A percentile compares a stretch with the other conserved stretches of the same genome.
phyloP scores from a whole-genome alignment of 2,329 filamentous ascomycete genomes.

The Dactylellina drechsleri region DNA sequence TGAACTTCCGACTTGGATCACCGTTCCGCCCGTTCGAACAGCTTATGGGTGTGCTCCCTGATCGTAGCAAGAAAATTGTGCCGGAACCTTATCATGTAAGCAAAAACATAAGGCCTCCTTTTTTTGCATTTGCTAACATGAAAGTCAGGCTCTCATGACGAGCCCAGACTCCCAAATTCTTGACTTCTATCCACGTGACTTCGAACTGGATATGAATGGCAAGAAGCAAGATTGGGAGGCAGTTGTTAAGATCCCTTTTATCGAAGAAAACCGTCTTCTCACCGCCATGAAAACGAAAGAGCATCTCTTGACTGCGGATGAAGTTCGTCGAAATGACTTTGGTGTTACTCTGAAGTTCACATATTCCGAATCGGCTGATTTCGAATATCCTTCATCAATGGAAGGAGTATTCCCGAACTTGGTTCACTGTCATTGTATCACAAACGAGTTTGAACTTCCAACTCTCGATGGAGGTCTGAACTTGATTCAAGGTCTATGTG shows the following conservation, averaged over 20 bases:
- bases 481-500: slow-evolving; percentile 82
- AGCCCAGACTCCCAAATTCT: slow-evolving; percentile 89
- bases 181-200: slow-evolving; percentile 97
- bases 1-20: slow-evolving; percentile 92
- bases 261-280: slow-evolving; percentile 87
- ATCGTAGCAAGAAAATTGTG: slow-evolving; percentile 96
- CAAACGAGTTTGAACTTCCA: slow-evolving; percentile 95
- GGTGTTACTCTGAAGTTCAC: slow-evolving; percentile 93
- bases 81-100: slow-evolving; percentile 65
- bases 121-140: slow-evolving; percentile 4
- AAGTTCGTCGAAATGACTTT: slow-evolving; percentile 86
- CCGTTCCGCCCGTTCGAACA: slow-evolving; percentile 96
- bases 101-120: too few species aligned
- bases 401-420: slow-evolving; percentile 91
- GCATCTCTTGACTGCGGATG: slow-evolving; percentile 76
- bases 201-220: slow-evolving; percentile 98
- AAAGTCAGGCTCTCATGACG: slow-evolving; percentile 81
- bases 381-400: slow-evolving; percentile 85
- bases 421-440: slow-evolving; percentile 84
- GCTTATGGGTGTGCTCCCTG: slow-evolving; percentile 96
- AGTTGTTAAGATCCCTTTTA: slow-evolving; percentile 98
- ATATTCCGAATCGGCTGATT: slow-evolving; percentile 80
- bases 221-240: slow-evolving; percentile 99
- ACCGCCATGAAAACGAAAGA: slow-evolving; percentile 88
- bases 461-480: slow-evolving; percentile 84